A percentile compares a stretch with the other conserved stretches of the same genome.
Evolutionary conservation across 163 green algal species (phyloP).

Genomic region (Chlamydomonas reinhardtii): DNA sequence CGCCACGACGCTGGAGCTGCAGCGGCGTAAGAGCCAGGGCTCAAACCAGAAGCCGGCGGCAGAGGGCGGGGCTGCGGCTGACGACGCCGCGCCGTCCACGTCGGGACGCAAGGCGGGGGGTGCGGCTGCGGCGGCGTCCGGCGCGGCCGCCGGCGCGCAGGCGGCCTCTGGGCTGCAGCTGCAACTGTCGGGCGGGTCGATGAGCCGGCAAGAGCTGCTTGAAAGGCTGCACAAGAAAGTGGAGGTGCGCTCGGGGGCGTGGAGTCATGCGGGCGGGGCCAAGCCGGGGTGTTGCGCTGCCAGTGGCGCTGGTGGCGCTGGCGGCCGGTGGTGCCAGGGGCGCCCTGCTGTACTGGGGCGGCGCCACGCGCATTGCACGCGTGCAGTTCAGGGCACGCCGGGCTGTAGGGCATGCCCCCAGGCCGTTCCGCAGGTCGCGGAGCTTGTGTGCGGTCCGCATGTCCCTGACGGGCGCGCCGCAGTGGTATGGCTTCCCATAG

Average conservation of each 20-base stretch:
- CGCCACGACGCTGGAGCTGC: constrained; percentile 26
- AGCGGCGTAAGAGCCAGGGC: constrained; percentile 36
- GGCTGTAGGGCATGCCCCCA: no score
- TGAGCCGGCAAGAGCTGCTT: constrained; percentile 65
- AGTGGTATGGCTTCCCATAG: no score
- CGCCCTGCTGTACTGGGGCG: no score
- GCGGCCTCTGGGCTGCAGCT: constrained; percentile 26
- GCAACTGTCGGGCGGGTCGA: constrained; percentile 15
- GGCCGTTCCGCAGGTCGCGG: no score
- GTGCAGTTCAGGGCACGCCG: no score
- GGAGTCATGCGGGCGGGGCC: no score
- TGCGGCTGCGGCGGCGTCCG: not conserved
- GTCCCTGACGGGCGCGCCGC: no score
- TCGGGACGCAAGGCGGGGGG: not conserved
- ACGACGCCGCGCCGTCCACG: not conserved
- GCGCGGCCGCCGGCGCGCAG: not conserved
- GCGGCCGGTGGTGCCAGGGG: no score
- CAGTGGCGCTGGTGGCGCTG: no score
- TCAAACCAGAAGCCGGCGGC: not conserved
- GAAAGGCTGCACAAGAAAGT: constrained; percentile 66
- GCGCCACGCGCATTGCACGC: no score
- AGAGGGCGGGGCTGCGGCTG: not conserved
- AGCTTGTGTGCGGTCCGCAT: no score
- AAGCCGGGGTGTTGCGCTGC: no score
- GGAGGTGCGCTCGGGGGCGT: constrained; percentile 34